Base-by-base conservation (phyloP, 2,329 filamentous ascomycete species). In the Cladosporium sp. region DNA sequence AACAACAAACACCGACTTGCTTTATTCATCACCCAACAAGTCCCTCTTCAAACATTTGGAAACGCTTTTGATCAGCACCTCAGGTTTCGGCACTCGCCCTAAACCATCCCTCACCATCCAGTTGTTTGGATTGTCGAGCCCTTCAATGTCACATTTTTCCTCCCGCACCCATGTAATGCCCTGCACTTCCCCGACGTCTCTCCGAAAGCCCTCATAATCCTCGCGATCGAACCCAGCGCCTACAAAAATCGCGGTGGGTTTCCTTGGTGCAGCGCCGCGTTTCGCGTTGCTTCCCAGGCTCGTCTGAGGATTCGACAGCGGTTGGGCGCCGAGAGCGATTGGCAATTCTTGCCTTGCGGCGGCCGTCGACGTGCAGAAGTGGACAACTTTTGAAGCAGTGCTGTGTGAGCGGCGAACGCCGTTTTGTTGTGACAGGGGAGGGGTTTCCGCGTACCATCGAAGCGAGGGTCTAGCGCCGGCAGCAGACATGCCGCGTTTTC, bases 311-410 rank as follows among this genome's bases (percentile, higher is more conserved):
- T 49, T 19, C 31, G 35, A 32, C 13, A 49, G 19, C 5, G n/a
- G 19, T 31, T 49, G 40, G 35, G 35, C 46, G 14, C 11, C 46
- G 22, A 49, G 46, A n/a, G 34, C 46, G 14, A 41, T 13, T 13
- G 46, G 46, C 4, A 49, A 18, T 16, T 49, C 46, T 40, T 41
- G 19, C 32, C 46, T 35, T 7, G 46, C 46, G n/a, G 46, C 46
- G 14, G 46, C 46, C 5, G 46, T 49, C 2, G 46, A 49, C 6
- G 35, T 49, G 35, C 46, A 49, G 46, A 49, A 49, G 22, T 49
- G 46, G 19, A 49, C 41, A 18, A 49, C 46, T 49, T 35, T 32
- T 32, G n/a, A 28, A 28, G 22, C 22, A 28, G 22, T 28, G 22
- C 22, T 28, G 4, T 41, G 46, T 41, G 9, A 49, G 46, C 41